Evolutionary conservation across 768 basidiomycete genomes (phyloP).

Genomic region (Podaxis rugospora): DNA sequence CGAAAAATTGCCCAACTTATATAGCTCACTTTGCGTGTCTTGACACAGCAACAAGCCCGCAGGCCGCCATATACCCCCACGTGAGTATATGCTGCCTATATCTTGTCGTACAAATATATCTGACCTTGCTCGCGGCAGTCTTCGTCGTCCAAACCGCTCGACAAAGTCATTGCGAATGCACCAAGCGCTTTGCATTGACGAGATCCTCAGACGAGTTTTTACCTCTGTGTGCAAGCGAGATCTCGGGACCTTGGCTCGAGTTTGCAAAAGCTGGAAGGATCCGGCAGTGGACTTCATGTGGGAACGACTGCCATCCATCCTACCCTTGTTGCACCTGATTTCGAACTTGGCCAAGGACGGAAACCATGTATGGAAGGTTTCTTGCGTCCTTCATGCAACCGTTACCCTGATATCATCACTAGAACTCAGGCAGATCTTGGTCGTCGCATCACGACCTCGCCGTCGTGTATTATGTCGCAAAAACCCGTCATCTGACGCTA

Average conservation of each 20-base stretch:
- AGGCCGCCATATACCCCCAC: background rate
- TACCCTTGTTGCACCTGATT: background rate
- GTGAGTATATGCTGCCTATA: background rate
- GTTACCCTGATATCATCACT: background rate
- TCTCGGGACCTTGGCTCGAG: conserved; percentile 33
- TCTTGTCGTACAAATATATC: background rate
- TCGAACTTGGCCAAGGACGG: conserved; percentile 17
- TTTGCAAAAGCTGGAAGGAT: conserved; percentile 42
- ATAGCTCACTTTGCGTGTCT: background rate
- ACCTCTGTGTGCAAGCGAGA: conserved; percentile 21
- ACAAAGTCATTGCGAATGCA: conserved; percentile 30
- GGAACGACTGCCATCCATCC: conserved; percentile 32
- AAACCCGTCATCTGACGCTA: background rate
- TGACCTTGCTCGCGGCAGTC: background rate
- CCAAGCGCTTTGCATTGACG: conserved; percentile 41
- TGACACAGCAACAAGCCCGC: background rate
- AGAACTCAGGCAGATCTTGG: background rate
- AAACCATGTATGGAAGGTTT: background rate
- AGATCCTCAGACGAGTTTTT: conserved; percentile 42
- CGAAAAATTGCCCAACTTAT: background rate
- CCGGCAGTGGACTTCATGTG: conserved; percentile 46
- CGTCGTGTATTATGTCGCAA: background rate
- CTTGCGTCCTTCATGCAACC: background rate
- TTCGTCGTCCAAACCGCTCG: background rate
- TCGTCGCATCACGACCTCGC: background rate